Evolutionary conservation across 805 yeast species (phyloP).

Genomic region (Brettanomyces anomalus): DNA sequence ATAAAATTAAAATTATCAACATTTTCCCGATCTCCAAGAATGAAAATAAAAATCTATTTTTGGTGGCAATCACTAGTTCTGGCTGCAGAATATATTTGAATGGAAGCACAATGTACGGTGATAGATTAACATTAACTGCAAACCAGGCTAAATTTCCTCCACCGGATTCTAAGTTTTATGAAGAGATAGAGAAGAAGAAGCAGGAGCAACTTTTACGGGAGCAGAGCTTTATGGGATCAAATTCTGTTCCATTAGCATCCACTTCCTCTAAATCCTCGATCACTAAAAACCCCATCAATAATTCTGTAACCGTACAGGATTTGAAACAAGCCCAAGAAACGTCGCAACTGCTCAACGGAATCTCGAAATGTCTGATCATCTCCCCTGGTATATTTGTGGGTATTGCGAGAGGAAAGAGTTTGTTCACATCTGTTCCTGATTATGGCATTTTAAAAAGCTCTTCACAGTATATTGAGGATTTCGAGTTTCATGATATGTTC

Average conservation of each 20-base stretch:
- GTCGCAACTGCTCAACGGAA: constrained; percentile 45
- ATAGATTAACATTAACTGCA: constrained; percentile 27
- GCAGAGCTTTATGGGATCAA: constrained; percentile 6
- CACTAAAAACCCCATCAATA: constrained; percentile 21
- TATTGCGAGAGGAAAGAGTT: constrained; percentile 40
- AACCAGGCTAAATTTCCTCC: constrained; percentile 39
- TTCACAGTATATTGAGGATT: constrained; percentile 68
- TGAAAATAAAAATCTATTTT: constrained; percentile 61
- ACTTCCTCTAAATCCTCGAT: constrained; percentile 9
- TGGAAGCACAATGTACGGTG: constrained; percentile 32
- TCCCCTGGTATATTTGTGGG: constrained; percentile 86
- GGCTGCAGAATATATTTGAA: constrained; percentile 74
- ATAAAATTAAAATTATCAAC: constrained; percentile 51
- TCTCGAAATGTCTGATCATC: constrained; percentile 50
- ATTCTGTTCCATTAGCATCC: constrained; percentile 2
- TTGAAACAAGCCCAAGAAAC: constrained; percentile 48
- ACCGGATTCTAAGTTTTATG: constrained; percentile 22
- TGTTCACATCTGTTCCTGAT: constrained; percentile 73
- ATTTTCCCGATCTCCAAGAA: constrained; percentile 49
- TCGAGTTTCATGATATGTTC: constrained; percentile 58
- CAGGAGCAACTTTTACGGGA: constrained; percentile 31
- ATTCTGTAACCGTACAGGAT: constrained; percentile 21
- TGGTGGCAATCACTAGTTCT: constrained; percentile 70
- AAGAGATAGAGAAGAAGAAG: constrained; percentile 25
- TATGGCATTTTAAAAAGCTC: constrained; percentile 73